Evolutionary conservation across 2,329 filamentous ascomycete species (phyloP), one percentile per base, ranked within the genome.

Genomic region (Aureobasidium zeae): DNA sequence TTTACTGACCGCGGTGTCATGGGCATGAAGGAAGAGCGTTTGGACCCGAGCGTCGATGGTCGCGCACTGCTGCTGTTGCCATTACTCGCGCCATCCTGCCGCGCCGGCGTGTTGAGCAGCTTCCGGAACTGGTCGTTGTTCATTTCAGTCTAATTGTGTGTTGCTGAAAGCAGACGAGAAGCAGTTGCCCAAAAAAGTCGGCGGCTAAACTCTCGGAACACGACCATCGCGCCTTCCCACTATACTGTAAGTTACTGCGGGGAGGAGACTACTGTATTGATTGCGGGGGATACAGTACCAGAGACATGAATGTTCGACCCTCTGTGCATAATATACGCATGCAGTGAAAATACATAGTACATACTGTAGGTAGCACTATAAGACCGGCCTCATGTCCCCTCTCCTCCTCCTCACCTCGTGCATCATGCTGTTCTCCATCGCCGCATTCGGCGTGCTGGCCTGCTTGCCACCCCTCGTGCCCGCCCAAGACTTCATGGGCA

Each of bases 81-180:
- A 46, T 48, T 54, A 24, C 46, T 48, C 16, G 41, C 43, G 50
- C 58, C 63, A 50, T 60, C 52, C 47, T 66, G 44, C 28, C 60
- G 52, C 6, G 64, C 59, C 2, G 71, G 63, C 3, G 67, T 72
- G 51, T 76, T 72, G 63, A 79, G 69, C 16, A 96, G 74, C 51
- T 83, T 82, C 44, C 91, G 82, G 57, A 98, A 98, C 56, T 95
- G 86, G 31, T 87, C 78, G 71, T 96, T 96, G 62, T 96, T 94
- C 91, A 98, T 96, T 9, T 16, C 28, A 13, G 5, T 20, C 16
- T 11, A 1, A 16, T 38, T 16, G 31, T 31, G 42, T 46, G 11
- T 13, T 13, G 9, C 12, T 15, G 30, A 43, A 7, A 16, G 39
- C 11, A 15, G 30, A 4, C 12, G 9, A 41, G 28, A 15, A 26